A percentile compares a stretch with the other conserved stretches of the same genome.
These are phyloP conservation scores for Penicillium sp. DNA, from an alignment of 2,329 filamentous ascomycete genomes.

Conservation along the genomic window DNA sequence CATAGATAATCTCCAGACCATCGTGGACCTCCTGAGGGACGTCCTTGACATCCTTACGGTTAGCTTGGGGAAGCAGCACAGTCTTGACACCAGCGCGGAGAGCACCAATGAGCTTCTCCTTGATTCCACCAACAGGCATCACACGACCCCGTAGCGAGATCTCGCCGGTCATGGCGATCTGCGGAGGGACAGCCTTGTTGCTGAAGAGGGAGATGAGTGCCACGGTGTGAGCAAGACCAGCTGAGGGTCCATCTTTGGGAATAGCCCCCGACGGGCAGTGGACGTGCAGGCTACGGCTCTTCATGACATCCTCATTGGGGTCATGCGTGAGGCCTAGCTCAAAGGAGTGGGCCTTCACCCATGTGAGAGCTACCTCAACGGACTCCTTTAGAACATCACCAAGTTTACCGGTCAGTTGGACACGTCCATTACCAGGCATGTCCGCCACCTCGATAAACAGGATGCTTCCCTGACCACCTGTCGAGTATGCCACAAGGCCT, in stretches of 20 bases:
- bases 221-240: constrained; percentile 90
- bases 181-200: constrained; percentile 80
- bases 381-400: constrained; percentile 96
- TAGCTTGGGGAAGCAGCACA: constrained; percentile 81
- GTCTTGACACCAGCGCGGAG: constrained; percentile 91
- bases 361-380: constrained; percentile 91
- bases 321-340: constrained; percentile 81
- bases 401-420: constrained; percentile 94
- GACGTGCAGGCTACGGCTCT: constrained; percentile 87
- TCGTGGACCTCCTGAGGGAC: constrained; percentile 85
- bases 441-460: constrained; percentile 97
- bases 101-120: constrained; percentile 97
- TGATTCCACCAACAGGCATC: constrained; percentile 93
- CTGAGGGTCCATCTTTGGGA: constrained; percentile 82
- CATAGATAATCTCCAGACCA: constrained; percentile 83
- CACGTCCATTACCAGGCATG: constrained; percentile 88
- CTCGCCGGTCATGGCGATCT: constrained; percentile 89
- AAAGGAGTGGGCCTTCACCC: constrained; percentile 95
- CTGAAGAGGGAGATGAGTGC: constrained; percentile 89
- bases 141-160: constrained; percentile 82
- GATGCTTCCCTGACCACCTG: constrained; percentile 90
- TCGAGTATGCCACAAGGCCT: constrained; percentile 90
- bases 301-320: constrained; percentile 90
- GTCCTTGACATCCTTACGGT: constrained; percentile 89
- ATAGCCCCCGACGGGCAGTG: constrained; percentile 95